These are phyloP conservation scores for Phialophora expanda DNA, from an alignment of 2,329 filamentous ascomycete genomes.

Conservation along the genomic window DNA sequence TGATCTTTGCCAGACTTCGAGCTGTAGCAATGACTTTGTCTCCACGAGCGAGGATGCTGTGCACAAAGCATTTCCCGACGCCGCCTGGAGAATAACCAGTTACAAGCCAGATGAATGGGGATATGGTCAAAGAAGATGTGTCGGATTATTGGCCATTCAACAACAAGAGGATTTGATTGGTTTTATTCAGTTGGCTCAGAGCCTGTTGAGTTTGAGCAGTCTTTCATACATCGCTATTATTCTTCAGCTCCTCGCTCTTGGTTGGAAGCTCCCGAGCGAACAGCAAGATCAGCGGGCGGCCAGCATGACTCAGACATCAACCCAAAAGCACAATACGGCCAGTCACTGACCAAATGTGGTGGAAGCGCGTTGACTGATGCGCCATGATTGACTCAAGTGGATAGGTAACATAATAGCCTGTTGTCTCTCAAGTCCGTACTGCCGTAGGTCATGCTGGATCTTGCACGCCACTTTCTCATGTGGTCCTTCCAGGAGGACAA, in stretches of 20 bases:
- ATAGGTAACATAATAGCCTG: background rate
- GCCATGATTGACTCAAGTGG: background rate
- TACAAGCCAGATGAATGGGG: slow-evolving; percentile 44
- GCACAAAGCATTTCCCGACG: slow-evolving; percentile 42
- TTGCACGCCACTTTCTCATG: background rate
- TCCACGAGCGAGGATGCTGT: slow-evolving; percentile 41
- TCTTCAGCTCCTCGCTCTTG: background rate
- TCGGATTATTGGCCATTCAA: background rate
- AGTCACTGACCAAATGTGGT: too few species aligned
- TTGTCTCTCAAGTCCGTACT: background rate
- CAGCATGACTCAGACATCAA: slow-evolving; percentile 1
- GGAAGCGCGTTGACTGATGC: background rate
- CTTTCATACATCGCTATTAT: background rate
- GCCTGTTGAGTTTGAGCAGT: background rate
- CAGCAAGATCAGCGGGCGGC: background rate
- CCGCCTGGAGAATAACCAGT: slow-evolving; percentile 46
- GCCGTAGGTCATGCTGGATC: background rate
- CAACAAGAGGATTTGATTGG: background rate
- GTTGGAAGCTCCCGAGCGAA: slow-evolving; percentile 2
- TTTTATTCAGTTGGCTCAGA: background rate
- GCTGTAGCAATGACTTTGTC: slow-evolving; percentile 47
- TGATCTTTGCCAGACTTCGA: slow-evolving; percentile 32
- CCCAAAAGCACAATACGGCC: background rate
- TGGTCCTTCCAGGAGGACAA: background rate
- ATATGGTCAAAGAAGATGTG: slow-evolving; percentile 21